These are phyloP conservation scores for Ustulina deusta DNA, from an alignment of 2,329 filamentous ascomycete species.

Conservation along the genomic window DNA sequence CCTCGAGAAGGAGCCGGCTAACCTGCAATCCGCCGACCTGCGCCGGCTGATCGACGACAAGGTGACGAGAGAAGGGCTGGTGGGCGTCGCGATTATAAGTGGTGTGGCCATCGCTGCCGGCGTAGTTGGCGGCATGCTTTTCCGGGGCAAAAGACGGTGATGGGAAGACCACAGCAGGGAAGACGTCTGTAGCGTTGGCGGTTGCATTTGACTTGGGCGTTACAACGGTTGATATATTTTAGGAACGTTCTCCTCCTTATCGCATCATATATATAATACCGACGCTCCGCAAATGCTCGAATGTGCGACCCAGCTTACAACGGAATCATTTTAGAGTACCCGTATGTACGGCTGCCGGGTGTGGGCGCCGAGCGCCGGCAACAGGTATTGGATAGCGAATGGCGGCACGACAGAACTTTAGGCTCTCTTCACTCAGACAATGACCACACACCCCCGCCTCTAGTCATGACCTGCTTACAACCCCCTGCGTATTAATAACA, in stretches of 20 bases:
- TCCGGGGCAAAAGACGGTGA: conserved; percentile 62
- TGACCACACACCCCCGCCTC: not conserved
- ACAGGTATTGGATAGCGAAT: not conserved
- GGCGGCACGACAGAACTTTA: not conserved
- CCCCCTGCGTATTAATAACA: not conserved
- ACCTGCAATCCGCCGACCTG: conserved; percentile 90
- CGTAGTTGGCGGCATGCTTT: conserved; percentile 88
- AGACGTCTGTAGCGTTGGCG: conserved; percentile 33
- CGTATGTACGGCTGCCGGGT: no score
- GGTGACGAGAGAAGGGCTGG: conserved; percentile 91
- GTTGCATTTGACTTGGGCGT: conserved; percentile 39
- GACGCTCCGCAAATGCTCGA: not conserved
- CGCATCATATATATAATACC: conserved; percentile 24
- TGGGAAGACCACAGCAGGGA: not conserved
- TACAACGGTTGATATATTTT: conserved; percentile 33
- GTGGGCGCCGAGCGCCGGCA: not conserved
- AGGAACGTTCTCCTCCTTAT: conserved; percentile 29
- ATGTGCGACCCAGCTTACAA: not conserved
- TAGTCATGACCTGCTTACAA: not conserved
- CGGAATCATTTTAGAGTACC: no score
- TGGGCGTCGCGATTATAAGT: conserved; percentile 95
- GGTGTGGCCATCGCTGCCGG: conserved; percentile 93
- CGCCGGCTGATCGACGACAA: conserved; percentile 92
- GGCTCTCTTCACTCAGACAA: not conserved
- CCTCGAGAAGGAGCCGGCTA: conserved; percentile 89